Evolutionary conservation across 306 rosid genomes (phyloP).

Genomic region (Cyamopsis tetragonoloba): DNA sequence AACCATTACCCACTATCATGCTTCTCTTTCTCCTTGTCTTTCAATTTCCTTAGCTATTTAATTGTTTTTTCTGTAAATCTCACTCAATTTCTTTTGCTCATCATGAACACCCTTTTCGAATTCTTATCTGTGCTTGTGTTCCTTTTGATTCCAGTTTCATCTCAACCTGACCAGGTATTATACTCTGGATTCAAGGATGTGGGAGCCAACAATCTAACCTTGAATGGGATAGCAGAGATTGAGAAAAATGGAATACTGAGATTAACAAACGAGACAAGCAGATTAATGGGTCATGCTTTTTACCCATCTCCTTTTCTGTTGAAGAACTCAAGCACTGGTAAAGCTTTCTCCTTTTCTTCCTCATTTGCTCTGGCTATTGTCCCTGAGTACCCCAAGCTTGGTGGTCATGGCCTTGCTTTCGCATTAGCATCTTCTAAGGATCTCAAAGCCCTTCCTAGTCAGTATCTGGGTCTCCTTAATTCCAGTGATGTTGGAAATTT

Average conservation of each 20-base stretch:
- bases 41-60: not conserved
- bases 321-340: slow-evolving; percentile 51
- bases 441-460: slow-evolving; percentile 62
- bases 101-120: slow-evolving; percentile 33
- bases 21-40: not conserved
- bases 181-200: slow-evolving; percentile 52
- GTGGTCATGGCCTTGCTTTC: slow-evolving; percentile 89
- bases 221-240: slow-evolving; percentile 52
- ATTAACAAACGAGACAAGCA: slow-evolving; percentile 62
- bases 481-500: slow-evolving; percentile 51
- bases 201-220: slow-evolving; percentile 45
- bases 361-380: slow-evolving; percentile 58
- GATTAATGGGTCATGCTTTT: slow-evolving; percentile 59
- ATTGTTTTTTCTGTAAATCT: too few relatives aligned
- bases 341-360: slow-evolving; percentile 70
- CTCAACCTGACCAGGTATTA: slow-evolving; percentile 38
- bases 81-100: not conserved
- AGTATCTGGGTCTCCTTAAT: slow-evolving; percentile 72
- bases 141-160: slow-evolving; percentile 34
- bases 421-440: slow-evolving; percentile 47
- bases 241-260: slow-evolving; percentile 46
- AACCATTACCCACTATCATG: not conserved
- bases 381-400: slow-evolving; percentile 77
- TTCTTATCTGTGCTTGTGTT: slow-evolving; percentile 18
- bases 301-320: slow-evolving; percentile 45